Conservation (phyloP, 1,284 basidiomycete species). For the Coniophora puteana region DNA sequence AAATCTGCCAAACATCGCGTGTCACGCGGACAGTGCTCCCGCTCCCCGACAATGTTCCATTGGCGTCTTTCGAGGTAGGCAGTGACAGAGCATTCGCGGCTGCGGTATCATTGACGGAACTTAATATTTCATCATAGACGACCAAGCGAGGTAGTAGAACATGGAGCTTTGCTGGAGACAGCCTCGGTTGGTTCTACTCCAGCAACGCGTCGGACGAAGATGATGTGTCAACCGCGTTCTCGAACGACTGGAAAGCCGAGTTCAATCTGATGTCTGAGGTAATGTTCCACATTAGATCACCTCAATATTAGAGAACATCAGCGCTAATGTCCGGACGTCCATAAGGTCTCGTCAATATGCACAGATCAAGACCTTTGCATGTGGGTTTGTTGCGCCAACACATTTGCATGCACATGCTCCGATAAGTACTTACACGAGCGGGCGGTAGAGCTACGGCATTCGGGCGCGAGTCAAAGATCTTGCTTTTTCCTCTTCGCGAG, state of each 20-base stretch:
- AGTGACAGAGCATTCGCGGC: not conserved
- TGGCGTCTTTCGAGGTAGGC: constrained; percentile 42
- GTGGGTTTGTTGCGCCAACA: too few species aligned
- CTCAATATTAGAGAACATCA: not conserved
- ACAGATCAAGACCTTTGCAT: constrained; percentile 44
- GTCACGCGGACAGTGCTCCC: constrained; percentile 24
- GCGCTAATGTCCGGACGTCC: constrained; percentile 3
- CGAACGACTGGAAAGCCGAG: constrained; percentile 35
- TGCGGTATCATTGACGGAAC: not conserved
- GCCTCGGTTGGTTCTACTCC: constrained; percentile 48
- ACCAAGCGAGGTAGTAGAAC: constrained; percentile 26
- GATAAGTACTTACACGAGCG: constrained; percentile 33
- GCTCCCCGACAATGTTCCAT: constrained; percentile 26
- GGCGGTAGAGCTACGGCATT: constrained; percentile 35
- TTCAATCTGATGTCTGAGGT: constrained; percentile 36
- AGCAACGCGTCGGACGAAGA: constrained; percentile 21
- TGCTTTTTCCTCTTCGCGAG: constrained; percentile 20
- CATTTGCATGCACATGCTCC: not conserved
- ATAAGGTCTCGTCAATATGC: constrained; percentile 52
- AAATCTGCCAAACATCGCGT: constrained; percentile 32
- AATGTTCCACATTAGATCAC: constrained; percentile 7
- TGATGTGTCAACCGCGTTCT: constrained; percentile 7
- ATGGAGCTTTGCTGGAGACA: constrained; percentile 44
- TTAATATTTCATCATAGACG: constrained; percentile 25
- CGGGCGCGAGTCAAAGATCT: constrained; percentile 25